phyloP scores from a whole-genome alignment of 768 basidiomycete genomes.

The Cubamyces sp. region DNA sequence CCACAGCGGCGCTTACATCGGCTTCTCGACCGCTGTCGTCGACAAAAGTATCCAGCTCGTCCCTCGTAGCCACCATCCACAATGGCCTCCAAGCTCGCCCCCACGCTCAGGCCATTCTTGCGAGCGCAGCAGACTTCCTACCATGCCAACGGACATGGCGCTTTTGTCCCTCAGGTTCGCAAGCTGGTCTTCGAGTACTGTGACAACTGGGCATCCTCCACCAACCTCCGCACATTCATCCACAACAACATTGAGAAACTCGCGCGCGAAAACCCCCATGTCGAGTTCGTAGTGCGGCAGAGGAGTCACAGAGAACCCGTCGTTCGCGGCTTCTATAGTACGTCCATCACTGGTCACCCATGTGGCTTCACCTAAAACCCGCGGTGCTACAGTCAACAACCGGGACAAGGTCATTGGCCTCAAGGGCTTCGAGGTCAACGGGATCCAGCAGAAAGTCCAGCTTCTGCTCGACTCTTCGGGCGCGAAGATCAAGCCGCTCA shows the following conservation, averaged over 20 bases:
- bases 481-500: slow-evolving; percentile 80
- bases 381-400: slow-evolving; percentile 66
- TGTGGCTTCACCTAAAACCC: slow-evolving; percentile 1
- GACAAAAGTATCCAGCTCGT: background rate
- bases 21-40: background rate
- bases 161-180: slow-evolving; percentile 77
- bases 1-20: slow-evolving; percentile 5
- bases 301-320: slow-evolving; percentile 78
- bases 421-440: slow-evolving; percentile 72
- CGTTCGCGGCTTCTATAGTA: slow-evolving; percentile 73
- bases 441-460: slow-evolving; percentile 77
- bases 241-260: slow-evolving; percentile 62
- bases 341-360: slow-evolving; percentile 6
- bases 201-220: slow-evolving; percentile 78
- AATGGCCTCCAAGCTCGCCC: slow-evolving; percentile 40
- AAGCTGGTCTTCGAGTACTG: slow-evolving; percentile 92
- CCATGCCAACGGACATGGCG: slow-evolving; percentile 74
- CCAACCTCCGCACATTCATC: slow-evolving; percentile 72
- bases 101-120: slow-evolving; percentile 42
- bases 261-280: slow-evolving; percentile 76
- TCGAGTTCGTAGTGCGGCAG: slow-evolving; percentile 83
- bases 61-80: slow-evolving; percentile 11
- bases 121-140: slow-evolving; percentile 55
- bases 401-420: slow-evolving; percentile 88
- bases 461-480: slow-evolving; percentile 88